These are phyloP conservation scores for Rhodotorula kratochvilovae DNA, from an alignment of 768 basidiomycete species.

Conservation along the genomic window DNA sequence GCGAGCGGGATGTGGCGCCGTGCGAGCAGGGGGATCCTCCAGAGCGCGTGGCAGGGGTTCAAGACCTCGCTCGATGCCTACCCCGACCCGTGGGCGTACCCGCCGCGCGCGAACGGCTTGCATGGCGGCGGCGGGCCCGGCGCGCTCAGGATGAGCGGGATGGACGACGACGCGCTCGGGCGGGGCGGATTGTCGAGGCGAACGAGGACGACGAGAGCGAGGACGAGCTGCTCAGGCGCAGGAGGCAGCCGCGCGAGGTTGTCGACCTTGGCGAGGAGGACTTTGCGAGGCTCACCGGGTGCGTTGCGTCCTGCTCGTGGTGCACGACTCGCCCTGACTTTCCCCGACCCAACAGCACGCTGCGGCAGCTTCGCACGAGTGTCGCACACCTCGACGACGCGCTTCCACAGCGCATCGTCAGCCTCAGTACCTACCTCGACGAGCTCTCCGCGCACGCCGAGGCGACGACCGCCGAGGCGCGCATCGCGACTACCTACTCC, in stretches of 20 bases:
- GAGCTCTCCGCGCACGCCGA: not conserved
- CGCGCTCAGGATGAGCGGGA: not conserved
- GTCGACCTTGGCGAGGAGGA: conserved; percentile 12
- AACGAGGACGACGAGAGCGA: conserved; percentile 5
- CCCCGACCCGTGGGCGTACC: not conserved
- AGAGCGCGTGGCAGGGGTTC: conserved; percentile 10
- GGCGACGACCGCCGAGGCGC: not conserved
- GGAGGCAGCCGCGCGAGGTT: conserved; percentile 1
- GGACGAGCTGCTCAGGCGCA: not conserved
- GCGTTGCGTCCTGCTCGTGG: not conserved
- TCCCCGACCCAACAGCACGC: not conserved
- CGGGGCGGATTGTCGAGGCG: not conserved
- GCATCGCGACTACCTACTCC: not conserved
- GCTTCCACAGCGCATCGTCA: not conserved
- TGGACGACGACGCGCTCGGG: not conserved
- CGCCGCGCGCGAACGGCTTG: not conserved
- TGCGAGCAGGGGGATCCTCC: not conserved
- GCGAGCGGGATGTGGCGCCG: not conserved
- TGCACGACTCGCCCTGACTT: not conserved
- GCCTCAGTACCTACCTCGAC: conserved; percentile 2
- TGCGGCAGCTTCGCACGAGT: conserved; percentile 2
- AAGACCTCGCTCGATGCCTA: not conserved
- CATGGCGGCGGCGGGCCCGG: no score
- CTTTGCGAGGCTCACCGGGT: not conserved
- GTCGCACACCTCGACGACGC: not conserved